These are phyloP conservation scores for Priceomyces haplophilus DNA, from an alignment of 805 yeast genomes.

Conservation along the genomic window DNA sequence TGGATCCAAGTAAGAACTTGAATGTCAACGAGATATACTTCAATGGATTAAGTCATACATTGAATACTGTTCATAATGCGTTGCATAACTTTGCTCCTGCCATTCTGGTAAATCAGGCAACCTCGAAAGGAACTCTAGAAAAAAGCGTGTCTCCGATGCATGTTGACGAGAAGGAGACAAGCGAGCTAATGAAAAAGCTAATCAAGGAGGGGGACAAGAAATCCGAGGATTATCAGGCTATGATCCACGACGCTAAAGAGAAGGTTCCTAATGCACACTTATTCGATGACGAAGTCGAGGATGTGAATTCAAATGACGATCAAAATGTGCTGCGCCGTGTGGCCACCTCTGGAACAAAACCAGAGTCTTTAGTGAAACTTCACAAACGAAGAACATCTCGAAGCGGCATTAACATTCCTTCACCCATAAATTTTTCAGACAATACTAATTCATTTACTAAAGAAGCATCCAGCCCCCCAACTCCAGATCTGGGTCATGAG, in stretches of 20 bases:
- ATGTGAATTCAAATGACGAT: slow-evolving; percentile 1
- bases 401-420: slow-evolving; percentile 23
- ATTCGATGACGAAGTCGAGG: slow-evolving; percentile 38
- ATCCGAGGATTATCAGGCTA: slow-evolving; percentile 27
- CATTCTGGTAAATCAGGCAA: not conserved
- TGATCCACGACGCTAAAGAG: slow-evolving; percentile 32
- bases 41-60: slow-evolving; percentile 26
- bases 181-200: slow-evolving; percentile 37
- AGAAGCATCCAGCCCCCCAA: not conserved
- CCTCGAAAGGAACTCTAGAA: slow-evolving; percentile 2
- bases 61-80: slow-evolving; percentile 23
- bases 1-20: slow-evolving; percentile 44
- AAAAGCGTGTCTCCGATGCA: slow-evolving; percentile 16
- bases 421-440: not conserved
- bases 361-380: not conserved
- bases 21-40: slow-evolving; percentile 36
- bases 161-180: slow-evolving; percentile 8
- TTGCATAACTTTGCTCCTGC: not conserved
- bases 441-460: not conserved
- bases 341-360: not conserved
- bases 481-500: not conserved
- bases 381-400: slow-evolving; percentile 26
- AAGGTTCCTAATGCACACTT: slow-evolving; percentile 34
- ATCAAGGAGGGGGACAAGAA: slow-evolving; percentile 32
- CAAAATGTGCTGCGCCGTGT: not conserved